phyloP scores from a whole-genome alignment of 139 green algal genomes.

The Tetradesmus obliquus region DNA sequence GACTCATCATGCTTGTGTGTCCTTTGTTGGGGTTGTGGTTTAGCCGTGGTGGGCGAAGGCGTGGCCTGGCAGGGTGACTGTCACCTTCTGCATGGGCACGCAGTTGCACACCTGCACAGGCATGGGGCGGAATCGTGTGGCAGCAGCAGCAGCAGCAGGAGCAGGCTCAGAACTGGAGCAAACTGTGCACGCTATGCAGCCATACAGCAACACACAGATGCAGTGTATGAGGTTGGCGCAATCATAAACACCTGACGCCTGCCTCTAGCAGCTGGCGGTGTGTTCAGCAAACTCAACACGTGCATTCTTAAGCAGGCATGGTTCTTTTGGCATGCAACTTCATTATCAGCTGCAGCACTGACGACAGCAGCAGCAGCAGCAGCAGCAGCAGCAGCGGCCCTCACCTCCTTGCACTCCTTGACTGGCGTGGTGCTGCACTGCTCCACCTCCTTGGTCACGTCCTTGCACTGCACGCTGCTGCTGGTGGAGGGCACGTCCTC shows the following conservation, averaged over 20 bases:
- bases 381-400: not conserved
- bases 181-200: not conserved
- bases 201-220: too few relatives aligned
- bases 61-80: not conserved
- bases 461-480: not conserved
- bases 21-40: not conserved
- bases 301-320: too few relatives aligned
- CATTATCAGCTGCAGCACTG: too few relatives aligned
- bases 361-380: not conserved
- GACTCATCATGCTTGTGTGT: not conserved
- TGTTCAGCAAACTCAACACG: too few relatives aligned
- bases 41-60: not conserved
- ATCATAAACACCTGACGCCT: too few relatives aligned
- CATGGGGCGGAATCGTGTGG: not conserved
- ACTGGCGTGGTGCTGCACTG: not conserved
- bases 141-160: not conserved
- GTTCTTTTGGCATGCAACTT: too few relatives aligned
- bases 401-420: not conserved
- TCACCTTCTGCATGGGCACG: not conserved
- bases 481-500: not conserved
- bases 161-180: not conserved
- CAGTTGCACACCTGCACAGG: not conserved
- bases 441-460: not conserved
- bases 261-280: too few relatives aligned
- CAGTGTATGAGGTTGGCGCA: too few relatives aligned